Base-by-base conservation (phyloP, 768 basidiomycete genomes). In the Mycena kentingensis region DNA sequence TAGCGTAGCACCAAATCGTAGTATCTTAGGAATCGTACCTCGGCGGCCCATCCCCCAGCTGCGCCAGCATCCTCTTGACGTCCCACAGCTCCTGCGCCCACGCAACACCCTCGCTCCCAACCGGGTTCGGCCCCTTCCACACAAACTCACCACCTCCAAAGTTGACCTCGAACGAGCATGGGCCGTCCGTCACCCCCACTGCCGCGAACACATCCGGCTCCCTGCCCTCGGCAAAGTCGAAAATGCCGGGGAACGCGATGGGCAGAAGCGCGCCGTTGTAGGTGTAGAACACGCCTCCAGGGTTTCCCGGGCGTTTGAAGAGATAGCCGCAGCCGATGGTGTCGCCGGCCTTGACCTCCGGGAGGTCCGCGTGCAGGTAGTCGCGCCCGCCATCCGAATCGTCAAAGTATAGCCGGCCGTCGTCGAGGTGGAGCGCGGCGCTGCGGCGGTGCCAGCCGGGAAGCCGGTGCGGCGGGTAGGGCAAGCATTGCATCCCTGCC, bases 401-500 rank as follows among this genome's bases (percentile, higher is more conserved):
- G 12, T 58, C 52, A 34, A 46, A 47, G 27, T 50, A 58, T 5
- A 53, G 36, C 5, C 57, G 57, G 21, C 44, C 16, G 37, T 58
- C 57, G n/a, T 58, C 57, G 29, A 58, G 26, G 34, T 58, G 57
- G 25, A 54, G 38, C 2, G 57, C 57, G 11, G 44, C 57, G 28
- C 52, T 54, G 21, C 38, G 42, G 12, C 57, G 27, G 42, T 58
- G 57, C 52, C 52, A 54, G 10, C 56, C 57, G 2, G 57, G 52
- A 8, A 58, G 52, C 15, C 52, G 45, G 24, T 58, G 25, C 2
- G 57, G 48, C 28, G 56, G 57, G 29, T 58, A 58, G 7, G 57
- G 57, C 7, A 58, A 45, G 32, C 48, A 58, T 51, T 58, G 57
- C 52, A 58, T 58, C n/a, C 56, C 57, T 58, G 29, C 29, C 38